Percentiles rank a stretch among this genome's conserved stretches.
phyloP scores from a whole-genome alignment of 2,329 filamentous ascomycete genomes.

The Aspergillus niger region DNA sequence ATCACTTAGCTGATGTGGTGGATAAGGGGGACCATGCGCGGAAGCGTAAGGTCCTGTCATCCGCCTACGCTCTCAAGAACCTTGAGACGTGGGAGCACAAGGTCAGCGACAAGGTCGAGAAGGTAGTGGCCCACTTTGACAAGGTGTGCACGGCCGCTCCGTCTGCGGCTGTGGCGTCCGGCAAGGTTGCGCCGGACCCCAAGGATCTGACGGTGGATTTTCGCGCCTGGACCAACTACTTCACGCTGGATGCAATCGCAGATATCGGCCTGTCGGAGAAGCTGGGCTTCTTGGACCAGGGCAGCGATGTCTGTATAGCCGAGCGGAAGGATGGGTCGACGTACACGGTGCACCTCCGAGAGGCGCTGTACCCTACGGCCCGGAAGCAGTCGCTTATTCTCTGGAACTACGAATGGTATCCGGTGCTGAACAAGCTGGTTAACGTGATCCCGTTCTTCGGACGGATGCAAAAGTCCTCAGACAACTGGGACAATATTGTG shows the following conservation, averaged over 20 bases:
- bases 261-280: constrained; percentile 57
- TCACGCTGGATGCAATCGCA: constrained; percentile 59
- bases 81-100: constrained; percentile 59
- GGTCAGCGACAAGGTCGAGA: constrained; percentile 54
- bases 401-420: constrained; percentile 50
- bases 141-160: constrained; percentile 36
- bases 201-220: constrained; percentile 49
- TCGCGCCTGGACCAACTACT: constrained; percentile 57
- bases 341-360: constrained; percentile 52
- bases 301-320: constrained; percentile 49
- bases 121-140: constrained; percentile 50
- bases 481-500: constrained; percentile 46
- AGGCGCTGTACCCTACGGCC: constrained; percentile 54
- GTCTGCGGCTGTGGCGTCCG: constrained; percentile 37
- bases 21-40: constrained; percentile 55
- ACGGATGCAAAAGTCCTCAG: constrained; percentile 48
- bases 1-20: constrained; percentile 55
- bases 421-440: constrained; percentile 49
- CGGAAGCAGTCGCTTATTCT: constrained; percentile 52
- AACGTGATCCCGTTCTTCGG: constrained; percentile 48
- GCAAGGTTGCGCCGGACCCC: constrained; percentile 21
- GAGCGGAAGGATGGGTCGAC: constrained; percentile 50
- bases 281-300: constrained; percentile 56
- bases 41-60: constrained; percentile 55
- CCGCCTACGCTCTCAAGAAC: constrained; percentile 57